A percentile compares a stretch with the other conserved stretches of the same genome.
Evolutionary conservation across 768 basidiomycete species (phyloP).

Genomic region (Boletus sensibilis): DNA sequence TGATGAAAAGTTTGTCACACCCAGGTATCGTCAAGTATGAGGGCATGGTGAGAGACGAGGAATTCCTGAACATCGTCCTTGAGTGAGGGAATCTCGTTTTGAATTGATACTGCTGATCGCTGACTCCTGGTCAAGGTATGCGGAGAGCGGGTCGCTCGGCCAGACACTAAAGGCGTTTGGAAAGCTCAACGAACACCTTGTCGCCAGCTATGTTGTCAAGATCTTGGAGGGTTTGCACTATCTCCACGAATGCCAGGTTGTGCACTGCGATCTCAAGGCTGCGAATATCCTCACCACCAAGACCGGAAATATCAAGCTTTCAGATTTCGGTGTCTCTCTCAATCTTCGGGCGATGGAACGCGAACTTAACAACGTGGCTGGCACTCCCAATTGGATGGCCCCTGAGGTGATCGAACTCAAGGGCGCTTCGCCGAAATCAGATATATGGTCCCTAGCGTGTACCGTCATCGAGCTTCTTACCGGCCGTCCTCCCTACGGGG

Average conservation of each 20-base stretch:
- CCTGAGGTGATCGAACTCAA: constrained; percentile 96
- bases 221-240: constrained; percentile 95
- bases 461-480: constrained; percentile 94
- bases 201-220: constrained; percentile 92
- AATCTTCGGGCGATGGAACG: constrained; percentile 89
- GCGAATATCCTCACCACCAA: constrained; percentile 99
- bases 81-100: constrained; percentile 58
- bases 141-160: constrained; percentile 93
- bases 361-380: constrained; percentile 82
- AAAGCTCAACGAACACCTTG: constrained; percentile 87
- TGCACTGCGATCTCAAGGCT: constrained; percentile 97
- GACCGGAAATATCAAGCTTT: constrained; percentile 94
- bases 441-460: constrained; percentile 95
- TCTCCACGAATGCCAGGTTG: constrained; percentile 84
- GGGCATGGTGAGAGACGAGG: constrained; percentile 88
- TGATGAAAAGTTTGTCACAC: constrained; percentile 88
- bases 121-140: constrained; percentile 59
- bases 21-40: constrained; percentile 98
- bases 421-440: constrained; percentile 89
- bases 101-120: constrained; percentile 1
- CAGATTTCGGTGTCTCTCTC: constrained; percentile 96
- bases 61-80: constrained; percentile 87
- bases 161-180: constrained; percentile 94
- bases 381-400: constrained; percentile 99
- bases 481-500: constrained; percentile 88